Evolutionary conservation across 441 rosid genomes (phyloP).

Genomic region (Aleurites moluccanus): DNA sequence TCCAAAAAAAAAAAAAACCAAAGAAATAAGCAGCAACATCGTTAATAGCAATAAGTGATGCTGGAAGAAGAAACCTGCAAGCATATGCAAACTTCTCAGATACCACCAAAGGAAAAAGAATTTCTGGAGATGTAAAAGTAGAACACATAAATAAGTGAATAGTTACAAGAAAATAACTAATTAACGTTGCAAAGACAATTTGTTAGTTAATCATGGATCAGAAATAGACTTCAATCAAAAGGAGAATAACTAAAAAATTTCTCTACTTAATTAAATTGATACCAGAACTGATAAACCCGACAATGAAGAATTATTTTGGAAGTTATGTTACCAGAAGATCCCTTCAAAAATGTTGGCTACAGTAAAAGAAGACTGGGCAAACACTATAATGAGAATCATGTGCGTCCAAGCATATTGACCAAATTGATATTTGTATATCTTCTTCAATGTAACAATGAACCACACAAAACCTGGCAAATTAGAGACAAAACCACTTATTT

Average conservation of each 20-base stretch:
- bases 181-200: neutral
- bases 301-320: neutral
- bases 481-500: constrained; percentile 14
- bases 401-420: constrained; percentile 98
- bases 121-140: neutral
- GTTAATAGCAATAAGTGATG: constrained; percentile 75
- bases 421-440: constrained; percentile 95
- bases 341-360: constrained; percentile 96
- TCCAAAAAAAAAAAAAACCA: constrained; percentile 95
- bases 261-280: neutral
- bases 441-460: constrained; percentile 86
- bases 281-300: neutral
- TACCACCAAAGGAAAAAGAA: neutral
- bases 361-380: constrained; percentile 82
- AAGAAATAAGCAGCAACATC: constrained; percentile 77
- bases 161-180: neutral
- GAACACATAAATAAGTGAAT: neutral
- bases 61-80: constrained; percentile 92
- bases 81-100: neutral
- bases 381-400: constrained; percentile 86
- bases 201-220: neutral
- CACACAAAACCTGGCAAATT: constrained; percentile 69
- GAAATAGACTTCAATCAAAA: neutral
- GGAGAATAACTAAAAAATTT: neutral
- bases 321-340: constrained; percentile 63